Base-by-base conservation (phyloP, 2,329 filamentous ascomycete genomes). In the Fusarium algeriense region DNA sequence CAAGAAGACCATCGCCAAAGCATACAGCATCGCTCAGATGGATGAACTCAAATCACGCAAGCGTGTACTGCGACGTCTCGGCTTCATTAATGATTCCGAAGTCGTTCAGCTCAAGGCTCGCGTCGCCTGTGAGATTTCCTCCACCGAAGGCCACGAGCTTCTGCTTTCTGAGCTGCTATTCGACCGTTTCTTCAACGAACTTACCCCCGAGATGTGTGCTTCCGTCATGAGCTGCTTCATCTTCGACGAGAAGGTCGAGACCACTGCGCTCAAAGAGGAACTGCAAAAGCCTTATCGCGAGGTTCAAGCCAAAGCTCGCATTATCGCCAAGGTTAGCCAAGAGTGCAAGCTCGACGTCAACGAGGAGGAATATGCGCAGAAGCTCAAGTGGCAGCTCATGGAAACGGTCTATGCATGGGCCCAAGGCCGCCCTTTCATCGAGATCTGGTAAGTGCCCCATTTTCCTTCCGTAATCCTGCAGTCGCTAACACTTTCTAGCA, bases 11-110 rank as follows among this genome's bases (percentile, higher is more conserved):
- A 98, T 99, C 69, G 85, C 89, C 26, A 91, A 92, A 72, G 95
- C 94, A 0, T 89, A 97, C 79, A 94, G 92, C 66, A 92, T 98
- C 64, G 91, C 96, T 64, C 95, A 99, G 81, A 87, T 98, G 70
- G 96, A 99, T 76, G 96, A 99, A 82, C 88, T 99, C 67, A 98
- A 98, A 85, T 94, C 93, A 70, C 92, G 96, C 69, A 99, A 98
- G 85, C 92, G 96, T 74, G 96, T 99, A 7, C 88, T 99, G 34
- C 93, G 97, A 49, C 93, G 96, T 58, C 89, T 99, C 14, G 94
- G 93, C 7, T 99, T 99, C 83, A 97, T 98, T 82, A 97, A 97
- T 79, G 96, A 98, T 66, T 89, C 90, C 56, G 96, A 98, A 80
- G 95, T 99, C 2, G 95, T 99, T 12, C 93, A 98, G 83, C 89